A percentile compares a stretch with the other conserved stretches of the same genome.
Evolutionary conservation across 129 eudicot genomes (phyloP).

Genomic region (Arctium minus): DNA sequence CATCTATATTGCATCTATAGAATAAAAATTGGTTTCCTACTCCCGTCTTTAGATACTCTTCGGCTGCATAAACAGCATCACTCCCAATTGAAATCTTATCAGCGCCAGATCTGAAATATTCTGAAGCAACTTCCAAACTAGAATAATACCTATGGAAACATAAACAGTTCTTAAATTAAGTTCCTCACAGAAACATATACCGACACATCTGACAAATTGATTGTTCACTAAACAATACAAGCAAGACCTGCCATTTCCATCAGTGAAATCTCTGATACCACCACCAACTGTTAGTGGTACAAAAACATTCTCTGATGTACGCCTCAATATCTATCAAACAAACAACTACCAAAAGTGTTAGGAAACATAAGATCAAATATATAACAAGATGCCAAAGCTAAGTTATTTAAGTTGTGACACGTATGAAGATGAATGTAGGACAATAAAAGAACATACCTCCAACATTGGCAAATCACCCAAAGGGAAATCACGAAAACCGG

Average conservation of each 20-base stretch:
- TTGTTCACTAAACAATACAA: neutral
- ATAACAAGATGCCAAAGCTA: neutral
- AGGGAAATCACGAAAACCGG: constrained; percentile 97
- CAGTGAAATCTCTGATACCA: constrained; percentile 97
- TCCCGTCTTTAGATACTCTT: constrained; percentile 76
- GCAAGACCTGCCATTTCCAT: constrained; percentile 82
- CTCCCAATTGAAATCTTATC: constrained; percentile 97
- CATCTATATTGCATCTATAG: neutral
- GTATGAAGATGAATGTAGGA: neutral
- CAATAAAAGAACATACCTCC: constrained; percentile 48
- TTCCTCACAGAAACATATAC: neutral
- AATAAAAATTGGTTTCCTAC: constrained; percentile 34
- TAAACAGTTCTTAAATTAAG: neutral
- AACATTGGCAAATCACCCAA: constrained; percentile 97
- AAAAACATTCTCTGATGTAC: constrained; percentile 89
- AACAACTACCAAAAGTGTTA: neutral
- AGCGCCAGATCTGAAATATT: constrained; percentile 97
- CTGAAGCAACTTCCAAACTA: constrained; percentile 98
- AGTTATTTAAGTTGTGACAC: neutral
- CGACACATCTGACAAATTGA: neutral
- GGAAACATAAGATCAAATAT: neutral
- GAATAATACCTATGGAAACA: constrained; percentile 63
- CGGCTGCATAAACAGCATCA: constrained; percentile 99
- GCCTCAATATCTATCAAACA: constrained; percentile 54
- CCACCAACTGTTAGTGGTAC: constrained; percentile 99